These are phyloP conservation scores for Aspergillus amoenus DNA, from an alignment of 2,329 filamentous ascomycete genomes.

Conservation along the genomic window DNA sequence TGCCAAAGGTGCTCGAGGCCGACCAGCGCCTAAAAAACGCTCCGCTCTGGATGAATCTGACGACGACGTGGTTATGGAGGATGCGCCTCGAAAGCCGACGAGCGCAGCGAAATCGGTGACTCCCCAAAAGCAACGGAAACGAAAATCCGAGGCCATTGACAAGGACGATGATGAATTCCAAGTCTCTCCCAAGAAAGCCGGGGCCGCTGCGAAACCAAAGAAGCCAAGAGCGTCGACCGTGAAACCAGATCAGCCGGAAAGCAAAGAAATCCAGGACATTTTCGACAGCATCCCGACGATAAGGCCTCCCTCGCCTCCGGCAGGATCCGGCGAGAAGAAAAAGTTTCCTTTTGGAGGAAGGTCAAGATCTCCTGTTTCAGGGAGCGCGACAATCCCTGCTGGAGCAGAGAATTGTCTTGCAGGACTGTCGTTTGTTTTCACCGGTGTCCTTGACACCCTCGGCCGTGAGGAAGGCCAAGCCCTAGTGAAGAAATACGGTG, in stretches of 20 bases:
- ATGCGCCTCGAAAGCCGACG: conserved; percentile 46
- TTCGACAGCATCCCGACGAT: conserved; percentile 84
- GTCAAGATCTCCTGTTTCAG: conserved; percentile 62
- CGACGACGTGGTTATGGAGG: conserved; percentile 56
- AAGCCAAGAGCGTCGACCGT: conserved; percentile 60
- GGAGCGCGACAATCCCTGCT: conserved; percentile 70
- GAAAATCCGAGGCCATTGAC: conserved; percentile 57
- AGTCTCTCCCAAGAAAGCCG: conserved; percentile 59
- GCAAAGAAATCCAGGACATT: conserved; percentile 74
- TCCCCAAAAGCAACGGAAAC: conserved; percentile 47
- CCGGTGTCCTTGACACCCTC: conserved; percentile 77
- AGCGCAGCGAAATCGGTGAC: conserved; percentile 48
- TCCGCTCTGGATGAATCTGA: conserved; percentile 33
- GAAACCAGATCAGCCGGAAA: conserved; percentile 66
- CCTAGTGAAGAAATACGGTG: conserved; percentile 89
- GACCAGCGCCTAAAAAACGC: conserved; percentile 36
- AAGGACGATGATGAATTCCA: conserved; percentile 57
- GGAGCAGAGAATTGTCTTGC: conserved; percentile 87
- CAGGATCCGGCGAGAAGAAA: conserved; percentile 61
- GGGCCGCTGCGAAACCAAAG: conserved; percentile 38
- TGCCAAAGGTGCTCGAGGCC: conserved; percentile 54
- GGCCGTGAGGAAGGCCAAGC: conserved; percentile 81
- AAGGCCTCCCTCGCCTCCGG: conserved; percentile 77
- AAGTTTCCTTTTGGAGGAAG: conserved; percentile 78
- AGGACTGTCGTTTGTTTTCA: conserved; percentile 92